Evolutionary conservation across 768 basidiomycete genomes (phyloP), one percentile per base, ranked within the genome.

Genomic region (Xerocomellus dryophilus): DNA sequence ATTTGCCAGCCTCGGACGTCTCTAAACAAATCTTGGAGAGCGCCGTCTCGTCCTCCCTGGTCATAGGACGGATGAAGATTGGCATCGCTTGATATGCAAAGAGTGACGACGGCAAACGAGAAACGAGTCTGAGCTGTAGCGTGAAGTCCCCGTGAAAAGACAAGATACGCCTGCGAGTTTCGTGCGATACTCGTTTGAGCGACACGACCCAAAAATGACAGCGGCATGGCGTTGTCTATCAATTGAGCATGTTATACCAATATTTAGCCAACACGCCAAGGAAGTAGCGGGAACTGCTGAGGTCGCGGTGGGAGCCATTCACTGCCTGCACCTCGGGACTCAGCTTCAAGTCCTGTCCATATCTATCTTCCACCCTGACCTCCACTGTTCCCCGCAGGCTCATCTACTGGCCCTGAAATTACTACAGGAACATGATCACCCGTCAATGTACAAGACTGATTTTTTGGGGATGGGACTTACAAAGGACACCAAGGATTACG

Each of bases 21-120:
- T 86, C 74, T 27, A 93, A 76, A 67, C 90, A 93, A 60, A 92
- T 87, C 45, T 71, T 77, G 51, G 85, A 87, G 43, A 93, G 71
- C 0, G 82, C 76, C 3, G 74, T 66, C 17, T 73, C 75, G 61
- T 91, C 89, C 14, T 68, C 71, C 53, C 76, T 73, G 18, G 74
- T 78, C 8, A 78, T 86, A 59, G 66, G 75, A 52, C 89, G 85
- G 57, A 90, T 80, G 36, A 64, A 71, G 51, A 80, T 53, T 32
- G 77, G 59, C 73, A 73, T 74, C 18, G 21, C 17, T 35, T 15
- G 41, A 15, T 56, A 39, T 39, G 43, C 31, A 46, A 41, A 10
- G 32, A n/a, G 7, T 27, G 48, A 36, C 4, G 14, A 36, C n/a
- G 25, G 42, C 15, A 51, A 18, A 25, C 5, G 43, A 23, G 47